Evolutionary conservation across 2,329 filamentous ascomycete genomes (phyloP).

Genomic region (Aspergillus sp.): DNA sequence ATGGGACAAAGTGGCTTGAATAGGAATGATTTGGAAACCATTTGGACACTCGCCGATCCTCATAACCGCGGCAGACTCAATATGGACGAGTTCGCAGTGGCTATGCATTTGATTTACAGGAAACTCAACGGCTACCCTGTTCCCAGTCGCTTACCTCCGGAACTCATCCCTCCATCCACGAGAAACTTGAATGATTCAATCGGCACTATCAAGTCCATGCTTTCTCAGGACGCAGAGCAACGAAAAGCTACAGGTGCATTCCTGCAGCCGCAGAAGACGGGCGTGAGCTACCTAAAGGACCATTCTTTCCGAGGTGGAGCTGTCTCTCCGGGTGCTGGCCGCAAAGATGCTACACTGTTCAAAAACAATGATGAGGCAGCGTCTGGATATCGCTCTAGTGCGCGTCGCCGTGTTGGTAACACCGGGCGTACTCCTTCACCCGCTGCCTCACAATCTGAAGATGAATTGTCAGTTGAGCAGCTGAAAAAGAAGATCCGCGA

Average conservation of each 20-base stretch:
- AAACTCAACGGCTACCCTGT: conserved; percentile 95
- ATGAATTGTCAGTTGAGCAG: conserved; percentile 84
- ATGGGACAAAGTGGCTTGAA: conserved; percentile 94
- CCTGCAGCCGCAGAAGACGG: conserved; percentile 89
- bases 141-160: conserved; percentile 80
- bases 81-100: conserved; percentile 95
- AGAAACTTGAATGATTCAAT: conserved; percentile 92
- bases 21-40: conserved; percentile 82
- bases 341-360: conserved; percentile 95
- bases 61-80: conserved; percentile 93
- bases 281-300: conserved; percentile 96
- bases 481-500: conserved; percentile 89
- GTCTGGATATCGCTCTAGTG: conserved; percentile 89
- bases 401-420: conserved; percentile 76
- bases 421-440: conserved; percentile 75
- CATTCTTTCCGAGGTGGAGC: conserved; percentile 79
- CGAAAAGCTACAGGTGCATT: conserved; percentile 87
- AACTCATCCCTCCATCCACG: conserved; percentile 91
- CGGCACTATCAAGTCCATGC: conserved; percentile 84
- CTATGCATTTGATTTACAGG: conserved; percentile 98
- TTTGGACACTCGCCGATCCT: conserved; percentile 93
- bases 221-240: conserved; percentile 84
- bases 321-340: conserved; percentile 57
- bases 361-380: conserved; percentile 88
- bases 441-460: conserved; percentile 66